Conservation (phyloP, 2,329 filamentous ascomycete genomes). For the Mycosphaerella sp. region DNA sequence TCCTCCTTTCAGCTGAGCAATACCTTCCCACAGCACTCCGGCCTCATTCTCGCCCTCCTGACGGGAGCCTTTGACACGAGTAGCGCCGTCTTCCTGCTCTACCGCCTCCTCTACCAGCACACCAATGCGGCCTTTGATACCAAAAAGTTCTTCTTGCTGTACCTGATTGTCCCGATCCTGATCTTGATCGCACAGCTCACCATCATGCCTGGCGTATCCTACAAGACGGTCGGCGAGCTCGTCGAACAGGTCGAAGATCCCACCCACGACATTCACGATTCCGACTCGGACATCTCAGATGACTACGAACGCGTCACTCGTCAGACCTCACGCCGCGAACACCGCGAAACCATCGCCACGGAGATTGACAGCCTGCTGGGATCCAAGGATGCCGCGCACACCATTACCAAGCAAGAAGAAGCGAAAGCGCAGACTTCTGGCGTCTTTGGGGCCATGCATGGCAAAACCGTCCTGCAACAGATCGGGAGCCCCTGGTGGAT, state of each 20-base stretch:
- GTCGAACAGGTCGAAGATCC: slow-evolving; percentile 61
- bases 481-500: slow-evolving; percentile 77
- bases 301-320: slow-evolving; percentile 51
- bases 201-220: slow-evolving; percentile 44
- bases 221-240: slow-evolving; percentile 65
- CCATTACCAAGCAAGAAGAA: slow-evolving; percentile 58
- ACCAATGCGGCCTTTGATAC: slow-evolving; percentile 39
- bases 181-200: slow-evolving; percentile 40
- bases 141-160: slow-evolving; percentile 46
- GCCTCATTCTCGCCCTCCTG: slow-evolving; percentile 45
- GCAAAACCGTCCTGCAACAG: slow-evolving; percentile 62
- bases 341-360: slow-evolving; percentile 56
- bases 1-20: slow-evolving; percentile 47
- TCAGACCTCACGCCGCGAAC: slow-evolving; percentile 46
- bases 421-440: slow-evolving; percentile 63
- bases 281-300: slow-evolving; percentile 49
- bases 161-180: slow-evolving; percentile 43
- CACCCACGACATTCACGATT: slow-evolving; percentile 41
- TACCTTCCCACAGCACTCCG: slow-evolving; percentile 46
- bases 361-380: slow-evolving; percentile 71
- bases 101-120: slow-evolving; percentile 43
- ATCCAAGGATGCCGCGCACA: slow-evolving; percentile 52
- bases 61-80: slow-evolving; percentile 48
- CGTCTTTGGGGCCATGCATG: slow-evolving; percentile 83
- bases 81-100: slow-evolving; percentile 44